Evolutionary conservation across 495 filamentous ascomycete genomes (phyloP), one percentile per base, ranked within the genome.

Genomic region (Tuber umbilicatum): DNA sequence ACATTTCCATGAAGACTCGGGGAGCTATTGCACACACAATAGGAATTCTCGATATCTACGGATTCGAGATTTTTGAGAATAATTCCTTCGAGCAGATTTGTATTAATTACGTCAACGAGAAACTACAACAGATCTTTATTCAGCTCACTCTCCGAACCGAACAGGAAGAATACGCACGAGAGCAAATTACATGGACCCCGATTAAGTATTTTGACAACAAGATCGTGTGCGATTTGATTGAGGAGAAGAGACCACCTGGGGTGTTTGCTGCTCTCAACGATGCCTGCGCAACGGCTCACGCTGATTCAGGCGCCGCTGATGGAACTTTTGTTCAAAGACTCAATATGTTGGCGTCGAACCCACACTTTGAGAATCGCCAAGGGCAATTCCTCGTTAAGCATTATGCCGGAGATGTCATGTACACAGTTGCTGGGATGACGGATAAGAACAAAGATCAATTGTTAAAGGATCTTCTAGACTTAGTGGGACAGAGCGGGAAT

Each of bases 201-300:
- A 99, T 99, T 86, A 94, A 94, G 78, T 99, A 98, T 85, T 99
- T 99, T 77, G 96, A 99, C 85, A 99, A 99, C 86, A 98, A 97
- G 86, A 89, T 99, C 69, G 96, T 99, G 67, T 99, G 96, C 83
- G 95, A 97, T 73, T 83, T 99, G 80, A 98, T 99, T 78, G 96
- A 98, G 83, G 92, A 95, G 79, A 90, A 91, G 84, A 86, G 93
- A 42, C 96, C 96, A 23, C 92, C 94, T 2, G 96, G 96, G 78
- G 90, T 99, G 35, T 98, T 99, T 83, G 93, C 96, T 19, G 94
- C 93, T 2, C 84, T 99, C 83, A 99, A 99, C 77, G 96, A 99
- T 84, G 96, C 96, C 42, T 97, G 96, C 79, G 95, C 94, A 72
- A 97, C 95, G 31, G 96, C 95, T 19, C 93, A 97, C 82, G 96